Conservation (phyloP, 2,329 filamentous ascomycete species). For the Neonectria hederae region DNA sequence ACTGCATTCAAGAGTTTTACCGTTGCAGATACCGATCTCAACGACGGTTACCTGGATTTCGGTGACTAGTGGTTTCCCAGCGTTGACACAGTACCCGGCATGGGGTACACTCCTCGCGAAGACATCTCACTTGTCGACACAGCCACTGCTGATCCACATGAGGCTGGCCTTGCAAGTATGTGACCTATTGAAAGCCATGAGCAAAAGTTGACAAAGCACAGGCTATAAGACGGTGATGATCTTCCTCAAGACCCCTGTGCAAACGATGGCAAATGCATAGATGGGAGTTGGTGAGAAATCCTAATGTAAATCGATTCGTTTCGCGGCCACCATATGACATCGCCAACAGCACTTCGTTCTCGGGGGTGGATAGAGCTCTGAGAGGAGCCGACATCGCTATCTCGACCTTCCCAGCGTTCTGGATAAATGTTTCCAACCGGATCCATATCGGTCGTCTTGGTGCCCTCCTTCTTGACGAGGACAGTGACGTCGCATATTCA, state of each 20-base stretch:
- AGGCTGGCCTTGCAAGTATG: neutral
- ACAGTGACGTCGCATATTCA: neutral
- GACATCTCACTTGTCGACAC: neutral
- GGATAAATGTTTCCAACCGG: neutral
- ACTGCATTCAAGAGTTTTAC: too few species aligned
- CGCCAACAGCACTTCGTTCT: neutral
- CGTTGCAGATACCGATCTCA: neutral
- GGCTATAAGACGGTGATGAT: neutral
- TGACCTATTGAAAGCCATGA: too few species aligned
- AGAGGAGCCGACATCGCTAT: neutral
- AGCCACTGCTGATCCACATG: neutral
- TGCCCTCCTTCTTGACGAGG: neutral
- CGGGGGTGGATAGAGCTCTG: neutral
- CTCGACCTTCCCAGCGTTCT: neutral
- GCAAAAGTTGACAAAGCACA: neutral
- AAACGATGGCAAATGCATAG: neutral
- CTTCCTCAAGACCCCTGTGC: neutral
- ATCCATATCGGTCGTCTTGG: neutral
- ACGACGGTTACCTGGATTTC: neutral
- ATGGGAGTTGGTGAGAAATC: neutral
- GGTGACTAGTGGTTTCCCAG: neutral
- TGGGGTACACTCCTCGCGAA: neutral
- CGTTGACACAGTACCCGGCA: neutral
- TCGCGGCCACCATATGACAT: neutral
- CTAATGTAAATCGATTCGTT: neutral